Evolutionary conservation across 495 filamentous ascomycete genomes (phyloP).

Genomic region (Penicillium salamii): DNA sequence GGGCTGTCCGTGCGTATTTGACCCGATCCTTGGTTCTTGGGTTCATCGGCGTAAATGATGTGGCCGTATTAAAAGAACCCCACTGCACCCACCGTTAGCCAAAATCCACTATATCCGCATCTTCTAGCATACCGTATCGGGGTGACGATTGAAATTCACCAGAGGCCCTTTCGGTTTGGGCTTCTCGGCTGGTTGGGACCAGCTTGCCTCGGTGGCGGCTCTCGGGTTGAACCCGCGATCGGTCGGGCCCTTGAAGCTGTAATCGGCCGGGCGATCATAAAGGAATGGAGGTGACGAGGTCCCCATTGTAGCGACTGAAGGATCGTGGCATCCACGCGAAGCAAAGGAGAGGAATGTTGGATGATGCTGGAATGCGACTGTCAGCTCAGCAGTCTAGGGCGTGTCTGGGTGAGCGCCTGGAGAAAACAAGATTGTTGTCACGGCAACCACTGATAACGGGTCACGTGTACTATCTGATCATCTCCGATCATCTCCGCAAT

Average conservation of each 20-base stretch:
- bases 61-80: conserved; percentile 48
- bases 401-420: conserved; percentile 9
- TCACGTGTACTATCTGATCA: conserved; percentile 26
- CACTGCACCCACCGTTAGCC: conserved; percentile 17
- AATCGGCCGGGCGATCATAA: conserved; percentile 58
- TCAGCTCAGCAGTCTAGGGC: conserved; percentile 9
- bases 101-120: conserved; percentile 4
- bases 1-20: conserved; percentile 59
- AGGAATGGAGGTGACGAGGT: conserved; percentile 68
- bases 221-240: conserved; percentile 76
- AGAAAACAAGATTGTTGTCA: conserved; percentile 33
- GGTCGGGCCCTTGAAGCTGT: conserved; percentile 48
- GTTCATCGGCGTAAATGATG: conserved; percentile 62
- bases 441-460: conserved; percentile 30
- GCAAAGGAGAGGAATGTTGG: conserved; percentile 30
- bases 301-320: conserved; percentile 49
- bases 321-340: conserved; percentile 36
- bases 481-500: conserved; percentile 4
- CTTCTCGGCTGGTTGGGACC: conserved; percentile 49
- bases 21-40: conserved; percentile 65
- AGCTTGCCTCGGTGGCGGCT: conserved; percentile 72
- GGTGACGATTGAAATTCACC: conserved; percentile 75
- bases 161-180: conserved; percentile 70
- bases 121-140: conserved; percentile 62
- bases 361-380: conserved; percentile 26